These are phyloP conservation scores for Centrapalus pauciflorus DNA, from an alignment of 129 eudicot genomes.

Conservation along the genomic window DNA sequence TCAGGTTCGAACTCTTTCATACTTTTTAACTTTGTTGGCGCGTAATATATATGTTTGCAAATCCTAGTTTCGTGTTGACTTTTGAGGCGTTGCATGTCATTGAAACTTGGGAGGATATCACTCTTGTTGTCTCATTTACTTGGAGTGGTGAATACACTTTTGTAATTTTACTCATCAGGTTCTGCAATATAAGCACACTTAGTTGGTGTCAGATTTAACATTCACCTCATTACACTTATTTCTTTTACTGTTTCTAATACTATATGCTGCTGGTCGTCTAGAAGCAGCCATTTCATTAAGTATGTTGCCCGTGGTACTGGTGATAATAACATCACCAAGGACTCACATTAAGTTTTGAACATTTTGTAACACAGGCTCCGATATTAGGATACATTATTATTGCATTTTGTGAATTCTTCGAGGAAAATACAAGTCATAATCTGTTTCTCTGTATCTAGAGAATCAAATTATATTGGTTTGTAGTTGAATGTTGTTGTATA, in stretches of 20 bases:
- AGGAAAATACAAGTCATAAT: too few species aligned
- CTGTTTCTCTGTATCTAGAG: too few species aligned
- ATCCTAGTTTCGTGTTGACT: not conserved
- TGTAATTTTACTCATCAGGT: not conserved
- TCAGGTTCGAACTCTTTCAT: conserved; percentile 57
- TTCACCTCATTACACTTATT: not conserved
- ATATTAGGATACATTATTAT: too few species aligned
- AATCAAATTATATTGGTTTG: too few species aligned
- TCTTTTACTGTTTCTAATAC: not conserved
- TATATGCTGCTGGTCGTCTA: not conserved
- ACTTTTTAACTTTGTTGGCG: conserved; percentile 5
- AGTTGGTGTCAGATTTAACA: not conserved
- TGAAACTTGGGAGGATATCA: not conserved
- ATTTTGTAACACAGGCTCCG: too few species aligned
- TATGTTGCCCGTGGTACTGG: not conserved
- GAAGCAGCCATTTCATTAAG: not conserved
- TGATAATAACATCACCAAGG: too few species aligned
- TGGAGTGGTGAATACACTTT: not conserved
- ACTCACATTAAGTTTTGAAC: too few species aligned
- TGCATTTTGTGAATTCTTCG: too few species aligned
- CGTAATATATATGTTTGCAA: not conserved
- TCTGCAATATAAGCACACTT: too few species aligned
- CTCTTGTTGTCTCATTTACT: not conserved
- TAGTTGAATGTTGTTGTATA: too few species aligned
- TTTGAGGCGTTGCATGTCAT: not conserved